A percentile compares a stretch with the other conserved stretches of the same genome.
These are phyloP conservation scores for Biancaea sappan DNA, from an alignment of 306 rosid genomes.

Conservation along the genomic window DNA sequence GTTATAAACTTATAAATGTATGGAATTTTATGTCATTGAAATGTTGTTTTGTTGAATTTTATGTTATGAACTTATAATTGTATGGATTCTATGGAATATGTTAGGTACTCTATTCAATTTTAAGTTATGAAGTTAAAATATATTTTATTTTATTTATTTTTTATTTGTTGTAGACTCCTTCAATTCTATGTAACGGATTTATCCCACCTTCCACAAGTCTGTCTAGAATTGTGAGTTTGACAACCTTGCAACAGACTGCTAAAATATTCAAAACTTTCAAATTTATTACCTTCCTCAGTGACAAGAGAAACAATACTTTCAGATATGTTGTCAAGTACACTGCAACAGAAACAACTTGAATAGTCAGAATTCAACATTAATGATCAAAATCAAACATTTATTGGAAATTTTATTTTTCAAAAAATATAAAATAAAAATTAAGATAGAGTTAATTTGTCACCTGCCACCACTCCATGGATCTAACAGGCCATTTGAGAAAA, in stretches of 20 bases:
- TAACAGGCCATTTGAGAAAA: conserved; percentile 83
- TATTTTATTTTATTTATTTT: no score
- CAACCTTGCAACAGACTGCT: not conserved
- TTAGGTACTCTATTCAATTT: no score
- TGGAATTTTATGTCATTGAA: no score
- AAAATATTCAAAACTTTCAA: conserved; percentile 19
- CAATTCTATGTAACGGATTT: no score
- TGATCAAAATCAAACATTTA: conserved; percentile 2
- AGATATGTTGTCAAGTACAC: conserved; percentile 75
- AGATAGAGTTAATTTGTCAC: conserved; percentile 44
- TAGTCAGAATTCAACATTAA: conserved; percentile 18
- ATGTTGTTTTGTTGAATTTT: no score
- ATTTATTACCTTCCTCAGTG: conserved; percentile 67
- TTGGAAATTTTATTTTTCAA: not conserved
- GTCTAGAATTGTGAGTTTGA: no score
- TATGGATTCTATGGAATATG: no score
- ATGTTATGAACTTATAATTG: no score
- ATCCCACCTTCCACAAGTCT: no score
- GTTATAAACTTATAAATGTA: no score
- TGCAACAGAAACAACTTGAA: conserved; percentile 45
- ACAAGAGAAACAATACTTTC: conserved; percentile 72
- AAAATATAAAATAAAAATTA: conserved; percentile 3
- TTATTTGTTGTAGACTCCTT: no score
- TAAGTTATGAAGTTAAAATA: no score
- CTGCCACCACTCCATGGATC: conserved; percentile 98